Evolutionary conservation across 2,329 filamentous ascomycete species (phyloP), one percentile per base, ranked within the genome.

Genomic region (Trichoderma polysporum): DNA sequence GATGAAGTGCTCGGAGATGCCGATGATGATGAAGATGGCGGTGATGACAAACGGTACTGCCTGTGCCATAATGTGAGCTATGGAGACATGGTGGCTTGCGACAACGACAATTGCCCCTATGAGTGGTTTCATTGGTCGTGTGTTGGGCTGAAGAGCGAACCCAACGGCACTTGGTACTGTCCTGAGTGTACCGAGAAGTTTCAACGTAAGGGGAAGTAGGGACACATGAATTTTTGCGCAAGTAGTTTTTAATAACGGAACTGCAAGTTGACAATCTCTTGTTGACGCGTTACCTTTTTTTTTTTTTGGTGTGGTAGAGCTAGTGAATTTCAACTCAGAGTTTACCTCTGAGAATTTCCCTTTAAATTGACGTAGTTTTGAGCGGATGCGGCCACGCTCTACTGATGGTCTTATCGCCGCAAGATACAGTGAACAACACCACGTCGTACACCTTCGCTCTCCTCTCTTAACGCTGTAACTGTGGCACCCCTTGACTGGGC

Each of bases 121-220:
- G 91, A 95, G 79, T 95, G 92, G 92, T 95, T 95, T 77, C 92
- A 95, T 79, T 95, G 91, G 90, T 88, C 83, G 50, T 91, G 88
- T 72, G 88, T 91, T 58, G 87, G 88, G 22, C 82, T 91, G 35
- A 90, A 88, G 77, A 89, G 85, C 72, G 88, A 90, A 75, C 88
- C 88, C 8, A 86, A 86, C 66, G 88, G 88, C 35, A 88, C 83
- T 27, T 91, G 88, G 88, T 90, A 86, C 74, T 91, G 88, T 71
- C 88, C 88, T 2, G 80, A 84, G 6, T 91, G 88, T 70, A 83
- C 82, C 17, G 83, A 85, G 69, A 84, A 82, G 71, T 79, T 83
- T 73, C 80, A 81, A 82, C 66, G 66, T 59, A 78, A 77, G 69
- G 69, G 66, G 59, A 78, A 77, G 60, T 78, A 70, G 63, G 35